A percentile compares a stretch with the other conserved stretches of the same genome.
Conservation (phyloP, 148 eudicot genomes). For the Dysphania ambrosioides region DNA sequence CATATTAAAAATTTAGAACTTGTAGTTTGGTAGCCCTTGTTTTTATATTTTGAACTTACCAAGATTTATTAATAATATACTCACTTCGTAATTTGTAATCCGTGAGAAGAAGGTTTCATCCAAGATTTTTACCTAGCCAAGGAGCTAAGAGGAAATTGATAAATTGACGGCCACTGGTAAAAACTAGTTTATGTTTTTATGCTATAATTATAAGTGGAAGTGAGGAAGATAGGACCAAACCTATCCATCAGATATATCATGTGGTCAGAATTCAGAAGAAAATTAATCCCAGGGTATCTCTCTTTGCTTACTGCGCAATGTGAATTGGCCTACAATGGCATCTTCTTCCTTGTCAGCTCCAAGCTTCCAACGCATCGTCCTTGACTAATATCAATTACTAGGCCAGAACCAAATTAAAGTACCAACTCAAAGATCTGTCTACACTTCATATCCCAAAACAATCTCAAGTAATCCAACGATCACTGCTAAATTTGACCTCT, state of each 20-base stretch:
- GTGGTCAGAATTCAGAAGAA: slow-evolving; percentile 37
- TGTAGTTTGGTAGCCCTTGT: no score
- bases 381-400: slow-evolving; percentile 48
- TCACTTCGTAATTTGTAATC: no score
- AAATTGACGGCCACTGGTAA: no score
- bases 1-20: no score
- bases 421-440: slow-evolving; percentile 26
- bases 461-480: slow-evolving; percentile 17
- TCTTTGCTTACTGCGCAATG: slow-evolving; percentile 13
- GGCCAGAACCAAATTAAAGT: slow-evolving; percentile 41
- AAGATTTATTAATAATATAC: no score
- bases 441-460: slow-evolving; percentile 18
- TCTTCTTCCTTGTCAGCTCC: slow-evolving; percentile 53
- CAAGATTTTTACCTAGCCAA: no score
- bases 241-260: slow-evolving; percentile 16
- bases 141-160: no score
- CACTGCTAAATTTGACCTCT: slow-evolving; percentile 62
- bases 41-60: no score
- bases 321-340: slow-evolving; percentile 13
- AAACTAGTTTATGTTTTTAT: no score
- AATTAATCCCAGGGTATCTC: neutral
- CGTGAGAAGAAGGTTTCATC: no score
- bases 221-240: neutral
- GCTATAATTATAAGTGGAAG: slow-evolving; percentile 1
- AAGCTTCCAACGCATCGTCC: slow-evolving; percentile 33